Evolutionary conservation across 768 basidiomycete species (phyloP).

Genomic region (Lentinula lateritia): DNA sequence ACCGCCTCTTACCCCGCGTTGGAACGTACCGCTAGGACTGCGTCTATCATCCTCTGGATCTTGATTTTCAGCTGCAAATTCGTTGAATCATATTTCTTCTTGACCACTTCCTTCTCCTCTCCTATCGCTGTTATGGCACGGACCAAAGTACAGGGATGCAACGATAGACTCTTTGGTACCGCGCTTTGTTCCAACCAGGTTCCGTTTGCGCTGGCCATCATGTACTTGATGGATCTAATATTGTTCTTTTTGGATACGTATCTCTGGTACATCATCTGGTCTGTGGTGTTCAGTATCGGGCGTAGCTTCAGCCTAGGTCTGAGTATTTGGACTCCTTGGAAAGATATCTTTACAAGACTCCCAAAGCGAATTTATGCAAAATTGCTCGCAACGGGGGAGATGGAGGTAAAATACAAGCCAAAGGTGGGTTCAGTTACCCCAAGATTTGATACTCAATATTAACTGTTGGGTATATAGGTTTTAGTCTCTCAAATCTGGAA

Average conservation of each 20-base stretch:
- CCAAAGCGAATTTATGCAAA: constrained; percentile 99
- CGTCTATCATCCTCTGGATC: constrained; percentile 84
- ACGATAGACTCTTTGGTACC: constrained; percentile 75
- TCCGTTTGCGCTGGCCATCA: constrained; percentile 91
- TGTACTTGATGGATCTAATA: constrained; percentile 98
- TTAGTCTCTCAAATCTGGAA: constrained; percentile 99
- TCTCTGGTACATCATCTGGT: constrained; percentile 99
- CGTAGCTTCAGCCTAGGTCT: constrained; percentile 90
- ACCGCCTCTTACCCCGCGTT: constrained; percentile 94
- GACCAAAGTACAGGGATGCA: constrained; percentile 88
- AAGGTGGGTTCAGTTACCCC: constrained; percentile 47
- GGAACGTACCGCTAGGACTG: constrained; percentile 62
- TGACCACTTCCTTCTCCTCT: constrained; percentile 93
- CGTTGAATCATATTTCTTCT: constrained; percentile 95
- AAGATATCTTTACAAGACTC: constrained; percentile 91
- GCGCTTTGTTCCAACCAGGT: constrained; percentile 89
- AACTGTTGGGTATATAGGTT: constrained; percentile 37
- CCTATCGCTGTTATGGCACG: constrained; percentile 96
- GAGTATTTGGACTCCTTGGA: constrained; percentile 99
- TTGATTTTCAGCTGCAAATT: constrained; percentile 97
- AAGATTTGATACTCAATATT: neutral
- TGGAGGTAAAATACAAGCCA: constrained; percentile 99
- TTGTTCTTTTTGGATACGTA: constrained; percentile 99
- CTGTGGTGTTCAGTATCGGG: constrained; percentile 88
- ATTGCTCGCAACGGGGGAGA: constrained; percentile 89